Evolutionary conservation across 1,284 basidiomycete species (phyloP).

Genomic region (Ustilago tritici): DNA sequence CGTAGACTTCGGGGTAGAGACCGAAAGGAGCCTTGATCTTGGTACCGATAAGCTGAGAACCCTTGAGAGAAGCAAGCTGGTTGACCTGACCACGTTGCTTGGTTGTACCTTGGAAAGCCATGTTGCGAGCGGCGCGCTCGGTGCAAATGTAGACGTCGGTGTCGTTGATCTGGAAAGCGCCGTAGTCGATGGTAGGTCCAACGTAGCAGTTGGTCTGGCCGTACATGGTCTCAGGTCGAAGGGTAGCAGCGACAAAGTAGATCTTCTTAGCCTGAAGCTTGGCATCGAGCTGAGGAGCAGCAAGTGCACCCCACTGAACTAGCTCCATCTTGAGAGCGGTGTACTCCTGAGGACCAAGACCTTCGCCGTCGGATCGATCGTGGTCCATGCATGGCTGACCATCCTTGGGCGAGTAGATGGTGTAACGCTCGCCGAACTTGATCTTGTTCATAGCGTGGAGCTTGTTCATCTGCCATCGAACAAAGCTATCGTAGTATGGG

Average conservation of each 20-base stretch:
- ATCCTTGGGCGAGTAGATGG: conserved; percentile 99
- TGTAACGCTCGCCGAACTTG: conserved; percentile 96
- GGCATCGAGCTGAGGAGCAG: conserved; percentile 75
- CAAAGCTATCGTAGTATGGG: conserved; percentile 97
- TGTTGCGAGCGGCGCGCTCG: conserved; percentile 90
- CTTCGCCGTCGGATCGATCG: conserved; percentile 95
- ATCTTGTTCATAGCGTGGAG: conserved; percentile 75
- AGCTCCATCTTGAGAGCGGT: conserved; percentile 96
- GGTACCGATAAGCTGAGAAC: conserved; percentile 85
- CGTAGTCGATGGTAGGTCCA: conserved; percentile 90
- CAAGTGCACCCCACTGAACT: conserved; percentile 72
- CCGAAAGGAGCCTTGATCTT: conserved; percentile 90
- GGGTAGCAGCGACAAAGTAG: conserved; percentile 92
- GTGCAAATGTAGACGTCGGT: conserved; percentile 84
- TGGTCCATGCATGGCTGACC: conserved; percentile 99
- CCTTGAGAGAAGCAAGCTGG: conserved; percentile 70
- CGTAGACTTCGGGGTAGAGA: conserved; percentile 87
- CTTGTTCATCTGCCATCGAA: conserved; percentile 98
- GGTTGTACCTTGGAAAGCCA: conserved; percentile 90
- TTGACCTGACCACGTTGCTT: conserved; percentile 70
- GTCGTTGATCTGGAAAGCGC: conserved; percentile 82
- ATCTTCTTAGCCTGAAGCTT: conserved; percentile 81
- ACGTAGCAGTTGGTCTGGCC: conserved; percentile 99
- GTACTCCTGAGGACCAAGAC: conserved; percentile 95
- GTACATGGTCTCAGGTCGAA: conserved; percentile 97